These are phyloP conservation scores for Hippophae tibetana DNA, from an alignment of 306 rosid species.

Conservation along the genomic window DNA sequence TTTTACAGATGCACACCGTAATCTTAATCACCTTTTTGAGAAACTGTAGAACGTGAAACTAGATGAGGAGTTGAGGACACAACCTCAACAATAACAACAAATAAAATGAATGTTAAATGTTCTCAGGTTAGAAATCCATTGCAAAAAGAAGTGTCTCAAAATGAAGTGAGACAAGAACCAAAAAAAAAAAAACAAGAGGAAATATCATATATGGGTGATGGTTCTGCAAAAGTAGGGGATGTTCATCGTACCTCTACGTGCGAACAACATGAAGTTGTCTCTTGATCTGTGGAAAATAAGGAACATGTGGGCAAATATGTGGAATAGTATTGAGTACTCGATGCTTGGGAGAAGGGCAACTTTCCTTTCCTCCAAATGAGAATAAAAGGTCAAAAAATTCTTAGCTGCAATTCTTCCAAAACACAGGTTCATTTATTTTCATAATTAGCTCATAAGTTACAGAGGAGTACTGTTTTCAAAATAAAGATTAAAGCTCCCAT, in stretches of 20 bases:
- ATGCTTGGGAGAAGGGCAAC: no score
- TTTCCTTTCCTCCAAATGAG: no score
- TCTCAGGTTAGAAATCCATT: slow-evolving; percentile 9
- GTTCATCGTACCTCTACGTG: slow-evolving; percentile 12
- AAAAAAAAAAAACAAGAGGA: no score
- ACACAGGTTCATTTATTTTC: no score
- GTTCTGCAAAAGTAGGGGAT: neutral
- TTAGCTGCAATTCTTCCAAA: no score
- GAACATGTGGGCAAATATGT: slow-evolving; percentile 18
- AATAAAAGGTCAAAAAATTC: no score
- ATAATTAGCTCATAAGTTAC: no score
- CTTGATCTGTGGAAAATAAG: slow-evolving; percentile 13
- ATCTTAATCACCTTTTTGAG: slow-evolving; percentile 51
- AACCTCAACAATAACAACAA: slow-evolving; percentile 19
- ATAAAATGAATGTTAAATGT: slow-evolving; percentile 16
- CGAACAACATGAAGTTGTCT: slow-evolving; percentile 29
- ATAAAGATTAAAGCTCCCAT: no score
- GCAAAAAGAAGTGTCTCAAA: slow-evolving; percentile 15
- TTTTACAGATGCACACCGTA: slow-evolving; percentile 43
- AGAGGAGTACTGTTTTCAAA: no score
- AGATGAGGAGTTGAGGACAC: slow-evolving; percentile 34
- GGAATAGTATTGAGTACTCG: neutral
- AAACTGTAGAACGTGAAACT: slow-evolving; percentile 37
- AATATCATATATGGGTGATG: no score
- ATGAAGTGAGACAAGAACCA: no score